Conservation (phyloP, 176 grass and related monocot genomes). For the Rhipidocladum racemiflorum region DNA sequence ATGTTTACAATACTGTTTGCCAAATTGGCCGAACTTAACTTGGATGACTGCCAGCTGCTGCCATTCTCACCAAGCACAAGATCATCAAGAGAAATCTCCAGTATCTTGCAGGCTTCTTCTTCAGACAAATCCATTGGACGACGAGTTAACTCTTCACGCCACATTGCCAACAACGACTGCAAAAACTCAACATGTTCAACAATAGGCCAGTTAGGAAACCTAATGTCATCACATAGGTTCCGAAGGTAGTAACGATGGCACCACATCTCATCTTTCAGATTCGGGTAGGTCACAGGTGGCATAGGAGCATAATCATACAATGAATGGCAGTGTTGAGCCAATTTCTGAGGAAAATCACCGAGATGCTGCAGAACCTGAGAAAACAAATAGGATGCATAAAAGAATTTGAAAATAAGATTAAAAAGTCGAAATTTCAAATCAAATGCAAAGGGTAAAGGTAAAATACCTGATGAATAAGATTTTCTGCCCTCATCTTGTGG, state of each 20-base stretch:
- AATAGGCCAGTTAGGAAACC: slow-evolving; percentile 98
- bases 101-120: slow-evolving; percentile 94
- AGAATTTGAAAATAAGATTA: slow-evolving; percentile 20
- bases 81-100: slow-evolving; percentile 95
- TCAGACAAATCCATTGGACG: slow-evolving; percentile 97
- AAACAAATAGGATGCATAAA: slow-evolving; percentile 30
- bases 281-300: slow-evolving; percentile 94
- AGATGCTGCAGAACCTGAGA: slow-evolving; percentile 95
- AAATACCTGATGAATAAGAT: slow-evolving; percentile 88
- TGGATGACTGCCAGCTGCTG: slow-evolving; percentile 43
- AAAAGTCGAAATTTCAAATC: slow-evolving; percentile 18
- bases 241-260: slow-evolving; percentile 96
- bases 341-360: slow-evolving; percentile 95
- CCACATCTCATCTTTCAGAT: slow-evolving; percentile 99
- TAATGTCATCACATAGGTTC: slow-evolving; percentile 96
- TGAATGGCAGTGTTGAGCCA: slow-evolving; percentile 90
- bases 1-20: slow-evolving; percentile 73
- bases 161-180: slow-evolving; percentile 91
- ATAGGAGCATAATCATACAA: slow-evolving; percentile 99
- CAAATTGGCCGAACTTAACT: slow-evolving; percentile 31
- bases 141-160: slow-evolving; percentile 99
- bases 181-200: slow-evolving; percentile 99
- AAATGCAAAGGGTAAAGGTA: not conserved
- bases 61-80: slow-evolving; percentile 70
- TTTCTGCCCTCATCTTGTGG: slow-evolving; percentile 97